A percentile compares a stretch with the other conserved stretches of the same genome.
These are phyloP conservation scores for Ophiostoma montium DNA, from an alignment of 2,329 filamentous ascomycete genomes.

Conservation along the genomic window DNA sequence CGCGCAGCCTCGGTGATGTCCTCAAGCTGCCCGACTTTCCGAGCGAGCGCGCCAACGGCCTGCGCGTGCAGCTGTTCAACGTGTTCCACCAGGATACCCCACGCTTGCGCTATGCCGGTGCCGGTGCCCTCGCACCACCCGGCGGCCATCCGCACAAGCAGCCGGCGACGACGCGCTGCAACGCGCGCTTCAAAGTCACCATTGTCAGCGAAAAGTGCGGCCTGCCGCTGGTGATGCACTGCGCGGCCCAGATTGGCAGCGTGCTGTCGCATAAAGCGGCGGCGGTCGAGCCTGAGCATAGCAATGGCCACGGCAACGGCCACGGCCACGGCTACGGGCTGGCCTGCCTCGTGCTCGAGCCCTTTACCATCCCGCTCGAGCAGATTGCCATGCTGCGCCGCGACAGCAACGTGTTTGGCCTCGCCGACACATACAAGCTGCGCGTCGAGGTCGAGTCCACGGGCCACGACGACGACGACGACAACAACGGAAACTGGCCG, in stretches of 20 bases:
- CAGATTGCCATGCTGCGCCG: constrained; percentile 35
- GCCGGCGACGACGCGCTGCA: constrained; percentile 22
- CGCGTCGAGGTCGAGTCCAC: constrained; percentile 37
- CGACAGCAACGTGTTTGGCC: constrained; percentile 31
- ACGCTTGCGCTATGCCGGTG: constrained; percentile 20
- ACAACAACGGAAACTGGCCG: constrained; percentile 29
- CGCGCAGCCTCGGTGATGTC: constrained; percentile 5
- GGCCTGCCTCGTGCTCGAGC: constrained; percentile 33
- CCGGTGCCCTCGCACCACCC: constrained; percentile 22
- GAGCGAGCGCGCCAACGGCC: constrained; percentile 16
- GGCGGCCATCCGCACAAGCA: constrained; percentile 22
- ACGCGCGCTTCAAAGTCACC: constrained; percentile 29
- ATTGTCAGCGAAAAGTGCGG: constrained; percentile 24
- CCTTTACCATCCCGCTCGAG: constrained; percentile 38
- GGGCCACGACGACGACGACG: constrained; percentile 13
- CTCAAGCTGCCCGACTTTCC: constrained; percentile 14
- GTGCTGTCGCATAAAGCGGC: constrained; percentile 20
- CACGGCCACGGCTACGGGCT: constrained; percentile 13
- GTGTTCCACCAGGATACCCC: constrained; percentile 35
- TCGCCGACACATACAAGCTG: constrained; percentile 36
- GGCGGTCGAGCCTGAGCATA: too few relatives aligned
- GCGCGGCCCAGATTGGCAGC: constrained; percentile 39
- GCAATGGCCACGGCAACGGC: not conserved
- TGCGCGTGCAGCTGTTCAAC: constrained; percentile 40
- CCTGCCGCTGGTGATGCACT: constrained; percentile 31